Conservation (phyloP, 164 flowering plant species). For the Litsea cubeba region DNA sequence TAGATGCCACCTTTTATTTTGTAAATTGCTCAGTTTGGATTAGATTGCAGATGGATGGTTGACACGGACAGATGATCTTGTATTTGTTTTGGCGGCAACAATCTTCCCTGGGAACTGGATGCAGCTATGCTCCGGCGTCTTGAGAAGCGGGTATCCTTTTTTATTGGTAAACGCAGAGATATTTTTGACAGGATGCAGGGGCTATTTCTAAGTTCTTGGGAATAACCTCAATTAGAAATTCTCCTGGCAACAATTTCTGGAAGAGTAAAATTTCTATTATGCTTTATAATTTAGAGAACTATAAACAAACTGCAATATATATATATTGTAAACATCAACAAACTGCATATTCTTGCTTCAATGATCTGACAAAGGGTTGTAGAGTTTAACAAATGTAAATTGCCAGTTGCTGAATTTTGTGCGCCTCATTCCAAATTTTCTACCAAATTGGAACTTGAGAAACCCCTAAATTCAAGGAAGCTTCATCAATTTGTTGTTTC, state of each 20-base stretch:
- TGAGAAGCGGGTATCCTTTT: constrained; percentile 88
- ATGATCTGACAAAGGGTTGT: too few relatives aligned
- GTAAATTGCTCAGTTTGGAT: constrained; percentile 25
- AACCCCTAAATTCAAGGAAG: too few relatives aligned
- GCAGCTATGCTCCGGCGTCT: constrained; percentile 99
- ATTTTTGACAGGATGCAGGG: not conserved
- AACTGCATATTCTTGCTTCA: too few relatives aligned
- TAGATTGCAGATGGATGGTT: constrained; percentile 98
- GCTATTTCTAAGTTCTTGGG: not conserved
- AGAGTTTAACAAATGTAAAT: too few relatives aligned
- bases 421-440: too few relatives aligned
- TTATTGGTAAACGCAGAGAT: not conserved
- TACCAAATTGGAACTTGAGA: too few relatives aligned
- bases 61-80: constrained; percentile 81
- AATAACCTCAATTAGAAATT: not conserved
- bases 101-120: constrained; percentile 98
- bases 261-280: too few relatives aligned
- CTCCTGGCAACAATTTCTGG: not conserved
- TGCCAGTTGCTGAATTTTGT: too few relatives aligned
- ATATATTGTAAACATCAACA: too few relatives aligned
- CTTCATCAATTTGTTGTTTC: too few relatives aligned
- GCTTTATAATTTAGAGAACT: too few relatives aligned
- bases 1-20: not conserved
- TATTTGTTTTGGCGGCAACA: constrained; percentile 97
- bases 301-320: too few relatives aligned